These are phyloP conservation scores for Rutstroemia sydowiana DNA, from an alignment of 2,329 filamentous ascomycete genomes.

Conservation along the genomic window DNA sequence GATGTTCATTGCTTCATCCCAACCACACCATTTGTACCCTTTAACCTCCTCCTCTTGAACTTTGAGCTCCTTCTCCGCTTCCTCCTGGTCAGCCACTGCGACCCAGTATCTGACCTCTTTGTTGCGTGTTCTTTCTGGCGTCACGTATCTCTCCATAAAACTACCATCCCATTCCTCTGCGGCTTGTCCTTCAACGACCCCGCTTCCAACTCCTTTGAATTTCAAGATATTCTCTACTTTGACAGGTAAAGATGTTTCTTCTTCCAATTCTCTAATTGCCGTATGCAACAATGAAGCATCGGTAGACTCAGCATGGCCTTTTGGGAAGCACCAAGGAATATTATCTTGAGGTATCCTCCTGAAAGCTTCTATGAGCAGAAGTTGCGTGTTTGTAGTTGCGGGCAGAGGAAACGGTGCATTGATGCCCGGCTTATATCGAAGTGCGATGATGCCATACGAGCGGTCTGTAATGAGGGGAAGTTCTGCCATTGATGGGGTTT, in stretches of 20 bases:
- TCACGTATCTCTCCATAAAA: conserved; percentile 11
- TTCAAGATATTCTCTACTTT: conserved; percentile 2
- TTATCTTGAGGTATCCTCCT: neutral
- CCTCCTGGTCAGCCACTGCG: conserved; percentile 5
- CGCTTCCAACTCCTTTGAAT: neutral
- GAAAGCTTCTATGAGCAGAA: conserved; percentile 18
- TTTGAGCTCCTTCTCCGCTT: conserved; percentile 10
- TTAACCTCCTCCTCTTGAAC: conserved; percentile 18
- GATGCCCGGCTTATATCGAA: conserved; percentile 10
- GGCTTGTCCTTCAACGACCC: conserved; percentile 3
- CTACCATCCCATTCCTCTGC: conserved; percentile 7
- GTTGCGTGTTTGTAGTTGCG: conserved; percentile 11
- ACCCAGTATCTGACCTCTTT: conserved; percentile 17
- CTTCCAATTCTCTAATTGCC: conserved; percentile 14
- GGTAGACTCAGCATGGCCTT: conserved; percentile 15
- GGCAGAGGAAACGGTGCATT: neutral
- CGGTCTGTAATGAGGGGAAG: conserved; percentile 14
- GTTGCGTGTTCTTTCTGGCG: conserved; percentile 10
- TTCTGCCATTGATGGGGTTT: neutral
- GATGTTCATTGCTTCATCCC: conserved; percentile 11
- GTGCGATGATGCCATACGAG: conserved; percentile 18
- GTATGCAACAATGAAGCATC: conserved; percentile 9
- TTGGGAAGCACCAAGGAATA: conserved; percentile 17
- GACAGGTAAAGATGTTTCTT: conserved; percentile 15
- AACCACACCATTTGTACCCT: conserved; percentile 15